Evolutionary conservation across 768 basidiomycete species (phyloP), one percentile per base, ranked within the genome.

Genomic region (Asterophora lycoperdoides): DNA sequence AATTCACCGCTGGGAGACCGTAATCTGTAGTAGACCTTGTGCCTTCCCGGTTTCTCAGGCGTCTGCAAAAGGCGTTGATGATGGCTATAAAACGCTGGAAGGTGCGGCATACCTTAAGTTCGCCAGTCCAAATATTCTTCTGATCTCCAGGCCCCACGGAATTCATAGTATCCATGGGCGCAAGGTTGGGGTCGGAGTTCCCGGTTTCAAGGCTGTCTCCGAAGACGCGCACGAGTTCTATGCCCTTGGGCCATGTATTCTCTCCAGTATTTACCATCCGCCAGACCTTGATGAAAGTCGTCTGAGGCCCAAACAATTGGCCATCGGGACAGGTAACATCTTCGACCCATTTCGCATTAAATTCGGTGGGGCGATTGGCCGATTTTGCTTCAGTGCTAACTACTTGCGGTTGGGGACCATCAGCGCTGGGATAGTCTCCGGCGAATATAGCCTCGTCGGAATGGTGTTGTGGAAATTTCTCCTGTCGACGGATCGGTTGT

Each of bases 231-330:
- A 78, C 74, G 14, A 93, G 65, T 57, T 81, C 75, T 0, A 89
- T 89, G 10, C 69, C 66, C 20, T 76, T 72, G 1, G 86, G 86
- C 89, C 89, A 93, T 15, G 80, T 74, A 5, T 63, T 46, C 11
- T 56, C 59, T 13, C 89, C 83, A 55, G 76, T 76, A 57, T 93
- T 93, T 26, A 72, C 53, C 72, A 92, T 75, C 48, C 74, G 72
- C 90, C 90, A 93, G 17, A 80, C 81, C 66, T 92, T 93, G 47
- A 90, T 78, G 58, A 93, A 93, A 61, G 88, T 87, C 0, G 87
- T 88, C 29, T 90, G 90, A 6, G 88, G 82, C 26, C 88, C 87
- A 60, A 92, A 86, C 18, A 72, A 65, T 56, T 89, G 86, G 1
- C 89, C 89, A 56, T 86, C 83, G 4, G 78, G 71, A 42, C 89